Percentiles rank a stretch among this genome's conserved stretches.
phyloP scores from a whole-genome alignment of 2,329 filamentous ascomycete genomes.

The Colletotrichum noveboracense region DNA sequence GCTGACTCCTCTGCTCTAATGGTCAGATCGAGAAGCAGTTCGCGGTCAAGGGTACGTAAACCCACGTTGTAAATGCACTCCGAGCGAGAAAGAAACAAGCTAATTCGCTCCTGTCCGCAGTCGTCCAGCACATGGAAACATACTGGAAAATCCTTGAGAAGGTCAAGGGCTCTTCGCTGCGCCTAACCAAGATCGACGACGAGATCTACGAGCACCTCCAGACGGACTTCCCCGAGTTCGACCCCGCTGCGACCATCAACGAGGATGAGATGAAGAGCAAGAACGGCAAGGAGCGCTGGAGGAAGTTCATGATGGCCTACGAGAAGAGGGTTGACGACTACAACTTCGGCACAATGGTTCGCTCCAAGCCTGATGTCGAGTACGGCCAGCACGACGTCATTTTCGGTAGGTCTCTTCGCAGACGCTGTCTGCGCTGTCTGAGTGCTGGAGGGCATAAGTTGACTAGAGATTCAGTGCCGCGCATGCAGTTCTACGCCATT shows the following conservation, averaged over 20 bases:
- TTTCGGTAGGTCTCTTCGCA: conserved; percentile 68
- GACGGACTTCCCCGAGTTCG: conserved; percentile 89
- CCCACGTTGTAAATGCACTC: background rate
- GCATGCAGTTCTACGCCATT: conserved; percentile 62
- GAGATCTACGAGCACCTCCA: conserved; percentile 92
- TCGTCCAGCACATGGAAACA: conserved; percentile 93
- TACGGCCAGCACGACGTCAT: conserved; percentile 91
- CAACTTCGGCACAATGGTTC: conserved; percentile 96
- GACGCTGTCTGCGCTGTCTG: background rate
- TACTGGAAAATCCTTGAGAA: conserved; percentile 97
- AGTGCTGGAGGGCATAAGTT: background rate
- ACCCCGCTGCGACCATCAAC: conserved; percentile 79
- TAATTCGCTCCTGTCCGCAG: conserved; percentile 38
- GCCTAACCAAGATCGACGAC: conserved; percentile 92
- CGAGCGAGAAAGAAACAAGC: background rate
- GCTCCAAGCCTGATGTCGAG: conserved; percentile 77
- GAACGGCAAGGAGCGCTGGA: conserved; percentile 90
- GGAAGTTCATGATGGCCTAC: conserved; percentile 91
- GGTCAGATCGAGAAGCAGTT: conserved; percentile 97
- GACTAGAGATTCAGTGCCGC: conserved; percentile 46
- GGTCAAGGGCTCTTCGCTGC: conserved; percentile 84
- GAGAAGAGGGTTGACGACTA: conserved; percentile 96
- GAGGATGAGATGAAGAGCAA: conserved; percentile 99
- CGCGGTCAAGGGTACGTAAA: conserved; percentile 80
- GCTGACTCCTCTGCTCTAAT: background rate